Base-by-base conservation (phyloP, 352 stramenopile genomes). In the Phytophthora megakarya region DNA sequence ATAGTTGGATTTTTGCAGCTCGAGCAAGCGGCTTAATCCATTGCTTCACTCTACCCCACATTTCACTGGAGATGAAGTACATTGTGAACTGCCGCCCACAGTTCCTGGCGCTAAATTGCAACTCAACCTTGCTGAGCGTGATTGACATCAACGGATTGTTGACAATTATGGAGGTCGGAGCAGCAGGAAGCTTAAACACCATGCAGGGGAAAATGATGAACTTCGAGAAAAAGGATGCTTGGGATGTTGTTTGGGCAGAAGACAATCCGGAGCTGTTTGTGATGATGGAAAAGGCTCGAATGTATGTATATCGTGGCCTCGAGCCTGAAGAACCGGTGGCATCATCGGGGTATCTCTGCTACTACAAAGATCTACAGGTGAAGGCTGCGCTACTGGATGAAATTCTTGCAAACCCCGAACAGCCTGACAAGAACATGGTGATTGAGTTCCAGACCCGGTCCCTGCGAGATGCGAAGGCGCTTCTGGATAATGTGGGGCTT, bases 241-340 rank as follows among this genome's bases (percentile, higher is more conserved):
- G 93, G 93, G 93, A 97, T 52, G 90, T 98, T 54, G 62, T 89
- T 30, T 98, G 92, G 93, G 84, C 91, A 15, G 84, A 96, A 13
- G 93, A 98, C 72, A 96, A 98, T 65, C 88, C 92, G 4, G 85
- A 97, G 47, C 67, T 97, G 13, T 96, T 98, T 57, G 92, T 95
- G 30, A 88, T 97, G 67, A 95, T 95, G 82, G 92, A 98, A 56
- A 98, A 98, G 68, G 94, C 88, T 9, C 80, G 90, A 23, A 93
- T 98, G 80, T 93, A 96, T 46, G 79, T 98, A 8, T 97, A 92
- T 71, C 83, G 90, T 2, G 76, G 74, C 9, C 74, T 96, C 0
- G 84, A 95, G 33, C 75, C 80, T 1, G 93, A 98, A 40, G 94
- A 98, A 52, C 93, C 94, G 12, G 81, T 97, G 37, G 75, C 92